Evolutionary conservation across 495 filamentous ascomycete species (phyloP).

Genomic region (Neurospora sp.): DNA sequence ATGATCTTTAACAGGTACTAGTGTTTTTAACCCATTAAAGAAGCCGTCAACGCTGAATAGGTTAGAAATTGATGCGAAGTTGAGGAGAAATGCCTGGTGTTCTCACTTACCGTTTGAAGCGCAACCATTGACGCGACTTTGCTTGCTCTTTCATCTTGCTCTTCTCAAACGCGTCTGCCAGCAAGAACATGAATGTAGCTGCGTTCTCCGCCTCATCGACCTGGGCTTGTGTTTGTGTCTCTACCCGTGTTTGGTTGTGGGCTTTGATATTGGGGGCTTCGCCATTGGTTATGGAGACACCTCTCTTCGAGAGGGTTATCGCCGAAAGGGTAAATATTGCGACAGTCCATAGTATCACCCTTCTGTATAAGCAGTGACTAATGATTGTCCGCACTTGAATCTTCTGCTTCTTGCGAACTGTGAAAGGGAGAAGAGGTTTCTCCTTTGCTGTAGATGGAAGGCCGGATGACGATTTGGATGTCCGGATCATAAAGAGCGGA

Average conservation of each 20-base stretch:
- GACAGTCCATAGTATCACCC: constrained; percentile 31
- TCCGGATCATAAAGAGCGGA: neutral
- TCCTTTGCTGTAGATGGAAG: constrained; percentile 10
- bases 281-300: constrained; percentile 6
- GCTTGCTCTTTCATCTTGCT: constrained; percentile 7
- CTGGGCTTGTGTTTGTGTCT: neutral
- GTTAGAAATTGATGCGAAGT: constrained; percentile 4
- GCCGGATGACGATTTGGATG: constrained; percentile 7
- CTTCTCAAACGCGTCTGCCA: neutral
- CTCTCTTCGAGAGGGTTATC: constrained; percentile 16
- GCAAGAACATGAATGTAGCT: neutral
- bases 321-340: constrained; percentile 19
- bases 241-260: neutral
- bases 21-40: constrained; percentile 61
- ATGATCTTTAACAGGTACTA: constrained; percentile 55
- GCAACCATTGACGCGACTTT: constrained; percentile 29
- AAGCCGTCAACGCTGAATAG: constrained; percentile 53
- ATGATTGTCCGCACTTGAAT: constrained; percentile 23
- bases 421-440: constrained; percentile 6
- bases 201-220: neutral
- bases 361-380: constrained; percentile 31
- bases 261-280: neutral
- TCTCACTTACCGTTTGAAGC: constrained; percentile 31
- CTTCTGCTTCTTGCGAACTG: constrained; percentile 5
- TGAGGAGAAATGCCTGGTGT: neutral